These are phyloP conservation scores for Dactylellina sp. DNA, from an alignment of 2,329 filamentous ascomycete species.

Conservation along the genomic window DNA sequence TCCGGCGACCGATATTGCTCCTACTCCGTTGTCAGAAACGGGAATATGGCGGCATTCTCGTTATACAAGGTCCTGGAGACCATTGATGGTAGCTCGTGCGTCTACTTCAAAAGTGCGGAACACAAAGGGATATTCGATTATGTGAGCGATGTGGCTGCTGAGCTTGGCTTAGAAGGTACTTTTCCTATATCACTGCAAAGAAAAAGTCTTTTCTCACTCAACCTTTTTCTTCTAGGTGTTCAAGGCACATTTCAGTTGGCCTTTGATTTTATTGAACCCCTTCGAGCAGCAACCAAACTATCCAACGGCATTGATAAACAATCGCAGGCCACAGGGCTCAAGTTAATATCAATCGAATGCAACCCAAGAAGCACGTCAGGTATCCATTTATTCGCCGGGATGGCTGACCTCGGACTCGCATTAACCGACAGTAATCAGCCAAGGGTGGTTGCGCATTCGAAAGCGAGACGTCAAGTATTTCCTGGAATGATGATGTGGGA, in stretches of 20 bases:
- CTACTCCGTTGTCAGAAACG: conserved; percentile 61
- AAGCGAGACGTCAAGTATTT: conserved; percentile 56
- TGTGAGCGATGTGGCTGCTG: conserved; percentile 57
- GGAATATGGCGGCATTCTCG: conserved; percentile 59
- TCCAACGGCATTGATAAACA: neutral
- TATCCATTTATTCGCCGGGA: conserved; percentile 61
- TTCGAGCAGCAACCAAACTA: neutral
- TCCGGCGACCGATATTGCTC: conserved; percentile 61
- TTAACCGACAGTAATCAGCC: conserved; percentile 13
- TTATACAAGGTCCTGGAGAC: conserved; percentile 62
- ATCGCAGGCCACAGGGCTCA: neutral
- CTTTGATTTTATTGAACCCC: conserved; percentile 61
- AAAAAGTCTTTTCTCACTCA: too few species aligned
- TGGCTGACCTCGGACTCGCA: conserved; percentile 48
- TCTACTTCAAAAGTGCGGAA: conserved; percentile 60
- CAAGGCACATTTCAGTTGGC: conserved; percentile 59
- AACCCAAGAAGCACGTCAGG: conserved; percentile 61
- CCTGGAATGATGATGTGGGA: conserved; percentile 61
- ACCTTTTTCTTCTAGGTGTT: too few species aligned
- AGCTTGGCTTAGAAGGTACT: conserved; percentile 33
- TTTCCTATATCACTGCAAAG: neutral
- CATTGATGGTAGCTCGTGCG: conserved; percentile 61
- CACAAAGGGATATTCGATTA: conserved; percentile 60
- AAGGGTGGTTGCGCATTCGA: conserved; percentile 29
- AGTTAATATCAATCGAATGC: conserved; percentile 61